Percentiles rank a stretch among this genome's conserved stretches.
phyloP scores from a whole-genome alignment of 208 protist genomes.

The Trypanosomatidae sp. region DNA sequence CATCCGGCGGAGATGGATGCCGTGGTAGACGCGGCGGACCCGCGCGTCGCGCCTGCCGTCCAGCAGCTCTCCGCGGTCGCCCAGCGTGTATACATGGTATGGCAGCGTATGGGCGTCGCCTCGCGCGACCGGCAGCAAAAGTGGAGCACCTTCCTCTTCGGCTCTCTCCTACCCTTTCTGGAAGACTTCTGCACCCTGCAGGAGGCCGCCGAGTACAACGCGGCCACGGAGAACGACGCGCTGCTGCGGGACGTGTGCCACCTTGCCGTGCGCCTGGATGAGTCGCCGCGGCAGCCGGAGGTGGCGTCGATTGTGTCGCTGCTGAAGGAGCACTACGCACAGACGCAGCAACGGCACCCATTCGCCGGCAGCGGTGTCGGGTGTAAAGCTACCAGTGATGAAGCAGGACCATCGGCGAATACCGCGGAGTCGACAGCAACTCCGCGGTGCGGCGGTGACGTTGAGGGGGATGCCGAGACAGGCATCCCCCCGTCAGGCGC shows the following conservation, averaged over 20 bases:
- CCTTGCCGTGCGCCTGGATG: slow-evolving; percentile 43
- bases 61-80: slow-evolving; percentile 19
- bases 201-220: slow-evolving; percentile 45
- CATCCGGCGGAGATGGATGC: not conserved
- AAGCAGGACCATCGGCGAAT: not conserved
- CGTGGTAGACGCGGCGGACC: slow-evolving; percentile 5
- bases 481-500: not conserved
- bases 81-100: slow-evolving; percentile 28
- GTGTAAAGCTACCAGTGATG: not conserved
- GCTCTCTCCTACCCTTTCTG: slow-evolving; percentile 42
- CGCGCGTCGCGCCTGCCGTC: slow-evolving; percentile 19
- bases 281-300: slow-evolving; percentile 36
- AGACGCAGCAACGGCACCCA: slow-evolving; percentile 10
- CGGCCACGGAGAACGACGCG: slow-evolving; percentile 49
- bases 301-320: slow-evolving; percentile 25
- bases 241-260: slow-evolving; percentile 56
- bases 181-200: slow-evolving; percentile 44
- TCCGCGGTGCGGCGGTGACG: too few relatives aligned
- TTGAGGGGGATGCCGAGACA: not conserved
- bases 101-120: slow-evolving; percentile 51
- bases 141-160: slow-evolving; percentile 43
- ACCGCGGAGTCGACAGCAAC: not conserved
- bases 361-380: not conserved
- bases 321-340: slow-evolving; percentile 16
- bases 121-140: slow-evolving; percentile 31